phyloP scores from a whole-genome alignment of 23 red algal genomes.

The Gracilaria vermiculophylla region DNA sequence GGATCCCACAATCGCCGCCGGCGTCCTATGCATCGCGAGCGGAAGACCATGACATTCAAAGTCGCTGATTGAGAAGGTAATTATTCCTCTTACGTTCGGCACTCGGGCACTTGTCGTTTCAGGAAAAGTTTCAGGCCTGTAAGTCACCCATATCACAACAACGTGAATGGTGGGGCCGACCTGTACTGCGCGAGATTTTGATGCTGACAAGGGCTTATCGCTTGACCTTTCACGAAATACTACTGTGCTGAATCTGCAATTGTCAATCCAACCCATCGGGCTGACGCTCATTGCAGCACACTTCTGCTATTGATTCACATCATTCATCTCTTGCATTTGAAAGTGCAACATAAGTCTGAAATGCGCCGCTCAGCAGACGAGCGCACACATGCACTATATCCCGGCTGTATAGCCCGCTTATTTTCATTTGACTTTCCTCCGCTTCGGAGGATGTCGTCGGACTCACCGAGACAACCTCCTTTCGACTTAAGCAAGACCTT shows the following conservation, averaged over 20 bases:
- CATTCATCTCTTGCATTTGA: not conserved
- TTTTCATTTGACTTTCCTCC: not conserved
- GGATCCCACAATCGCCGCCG: too few relatives aligned
- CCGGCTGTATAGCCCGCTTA: not conserved
- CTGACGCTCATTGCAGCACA: not conserved
- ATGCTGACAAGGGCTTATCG: not conserved
- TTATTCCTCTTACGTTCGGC: too few relatives aligned
- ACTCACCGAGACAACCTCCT: not conserved
- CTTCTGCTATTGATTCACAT: not conserved
- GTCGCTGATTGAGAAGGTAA: too few relatives aligned
- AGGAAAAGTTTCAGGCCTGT: not conserved
- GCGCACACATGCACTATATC: not conserved
- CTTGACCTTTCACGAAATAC: not conserved
- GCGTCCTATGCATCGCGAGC: too few relatives aligned
- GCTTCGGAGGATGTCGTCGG: slow-evolving; percentile 2
- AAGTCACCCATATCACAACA: not conserved
- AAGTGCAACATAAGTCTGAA: not conserved
- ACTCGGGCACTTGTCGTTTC: too few relatives aligned
- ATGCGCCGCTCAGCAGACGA: not conserved
- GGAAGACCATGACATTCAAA: too few relatives aligned
- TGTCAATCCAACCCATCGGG: not conserved
- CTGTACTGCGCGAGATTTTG: not conserved
- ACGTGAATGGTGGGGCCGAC: not conserved
- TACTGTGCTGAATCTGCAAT: not conserved
- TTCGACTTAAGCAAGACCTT: not conserved